phyloP scores from a whole-genome alignment of 176 grass and related monocot genomes.

The Bolboschoenus planiculmis region DNA sequence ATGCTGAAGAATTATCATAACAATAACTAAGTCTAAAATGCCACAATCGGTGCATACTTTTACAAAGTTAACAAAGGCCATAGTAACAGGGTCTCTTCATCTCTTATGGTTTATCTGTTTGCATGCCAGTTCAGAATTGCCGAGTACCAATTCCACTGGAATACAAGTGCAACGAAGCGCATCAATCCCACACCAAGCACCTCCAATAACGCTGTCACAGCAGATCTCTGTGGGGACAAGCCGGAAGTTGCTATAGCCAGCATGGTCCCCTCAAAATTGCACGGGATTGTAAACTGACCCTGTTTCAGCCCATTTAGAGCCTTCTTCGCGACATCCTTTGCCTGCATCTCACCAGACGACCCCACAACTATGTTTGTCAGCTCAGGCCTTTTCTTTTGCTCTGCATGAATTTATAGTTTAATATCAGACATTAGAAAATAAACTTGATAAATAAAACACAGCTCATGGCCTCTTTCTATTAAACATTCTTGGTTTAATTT shows the following conservation, averaged over 20 bases:
- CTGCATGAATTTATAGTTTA: conserved; percentile 38
- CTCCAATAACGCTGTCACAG: conserved; percentile 45
- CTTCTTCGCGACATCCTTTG: conserved; percentile 69
- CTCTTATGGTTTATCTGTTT: neutral
- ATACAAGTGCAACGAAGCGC: conserved; percentile 57
- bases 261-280: conserved; percentile 83
- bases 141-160: conserved; percentile 88
- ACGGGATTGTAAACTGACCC: conserved; percentile 68
- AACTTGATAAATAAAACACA: neutral
- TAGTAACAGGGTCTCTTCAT: neutral
- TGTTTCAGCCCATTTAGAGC: conserved; percentile 75
- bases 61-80: neutral
- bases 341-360: conserved; percentile 71
- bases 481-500: neutral
- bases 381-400: conserved; percentile 65
- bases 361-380: conserved; percentile 73
- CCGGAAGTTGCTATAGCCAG: conserved; percentile 79
- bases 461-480: neutral
- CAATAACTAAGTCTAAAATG: neutral
- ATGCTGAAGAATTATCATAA: neutral
- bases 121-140: conserved; percentile 58
- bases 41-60: neutral
- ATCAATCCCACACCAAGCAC: conserved; percentile 63
- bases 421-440: neutral
- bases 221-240: conserved; percentile 76